These are phyloP conservation scores for Leccinellum luteum DNA, from an alignment of 768 basidiomycete genomes.

Conservation along the genomic window DNA sequence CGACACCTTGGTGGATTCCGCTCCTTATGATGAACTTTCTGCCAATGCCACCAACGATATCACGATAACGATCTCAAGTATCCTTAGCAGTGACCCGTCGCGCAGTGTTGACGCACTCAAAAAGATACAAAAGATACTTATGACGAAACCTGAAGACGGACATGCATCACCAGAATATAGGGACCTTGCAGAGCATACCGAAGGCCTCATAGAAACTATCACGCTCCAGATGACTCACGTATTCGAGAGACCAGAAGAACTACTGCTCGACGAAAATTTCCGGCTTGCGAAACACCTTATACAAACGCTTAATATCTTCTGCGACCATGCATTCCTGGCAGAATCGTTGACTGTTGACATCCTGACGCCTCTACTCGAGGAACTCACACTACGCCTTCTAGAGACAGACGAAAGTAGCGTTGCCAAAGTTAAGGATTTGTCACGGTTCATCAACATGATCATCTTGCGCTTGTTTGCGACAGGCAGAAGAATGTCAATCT, in stretches of 20 bases:
- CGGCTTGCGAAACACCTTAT: constrained; percentile 96
- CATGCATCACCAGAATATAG: constrained; percentile 67
- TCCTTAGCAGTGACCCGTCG: constrained; percentile 81
- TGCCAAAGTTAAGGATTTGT: constrained; percentile 87
- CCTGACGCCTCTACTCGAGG: constrained; percentile 83
- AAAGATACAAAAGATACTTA: constrained; percentile 83
- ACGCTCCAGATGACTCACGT: constrained; percentile 89
- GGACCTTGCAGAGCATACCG: constrained; percentile 74
- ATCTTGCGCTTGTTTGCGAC: constrained; percentile 91
- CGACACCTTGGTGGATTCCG: constrained; percentile 35
- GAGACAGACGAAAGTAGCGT: constrained; percentile 89
- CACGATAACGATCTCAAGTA: constrained; percentile 81
- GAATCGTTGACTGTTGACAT: constrained; percentile 85
- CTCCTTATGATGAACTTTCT: constrained; percentile 23
- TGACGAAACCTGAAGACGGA: constrained; percentile 71
- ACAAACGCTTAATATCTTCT: constrained; percentile 92
- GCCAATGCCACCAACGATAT: constrained; percentile 50
- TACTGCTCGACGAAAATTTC: constrained; percentile 77
- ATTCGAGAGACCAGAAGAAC: constrained; percentile 77
- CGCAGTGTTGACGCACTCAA: constrained; percentile 93
- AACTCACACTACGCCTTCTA: constrained; percentile 85
- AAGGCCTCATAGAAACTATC: constrained; percentile 87
- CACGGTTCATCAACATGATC: constrained; percentile 98
- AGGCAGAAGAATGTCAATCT: constrained; percentile 84
- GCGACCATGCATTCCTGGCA: constrained; percentile 84